phyloP scores from a whole-genome alignment of 2,329 filamentous ascomycete species.

The Biscogniauxia marginata region DNA sequence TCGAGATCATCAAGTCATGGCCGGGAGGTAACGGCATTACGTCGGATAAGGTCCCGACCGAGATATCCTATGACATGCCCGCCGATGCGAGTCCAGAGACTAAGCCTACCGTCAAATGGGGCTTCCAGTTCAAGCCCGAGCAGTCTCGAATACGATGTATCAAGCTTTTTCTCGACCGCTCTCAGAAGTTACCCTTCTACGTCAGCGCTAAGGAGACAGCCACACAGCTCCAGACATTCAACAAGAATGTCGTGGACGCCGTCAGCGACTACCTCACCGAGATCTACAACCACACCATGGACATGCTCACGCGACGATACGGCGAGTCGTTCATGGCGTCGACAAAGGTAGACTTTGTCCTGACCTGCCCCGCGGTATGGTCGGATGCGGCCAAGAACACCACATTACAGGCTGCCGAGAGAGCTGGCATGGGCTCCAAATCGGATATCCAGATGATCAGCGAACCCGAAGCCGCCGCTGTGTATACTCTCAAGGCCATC shows the following conservation, averaged over 20 bases:
- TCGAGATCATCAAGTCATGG: constrained; percentile 84
- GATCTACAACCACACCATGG: constrained; percentile 75
- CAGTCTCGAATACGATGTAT: constrained; percentile 76
- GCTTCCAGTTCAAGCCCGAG: constrained; percentile 78
- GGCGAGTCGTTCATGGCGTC: constrained; percentile 76
- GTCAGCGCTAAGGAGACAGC: constrained; percentile 76
- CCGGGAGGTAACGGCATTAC: constrained; percentile 81
- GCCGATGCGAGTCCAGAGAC: constrained; percentile 37
- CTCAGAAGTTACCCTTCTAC: constrained; percentile 78
- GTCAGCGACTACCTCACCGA: constrained; percentile 78
- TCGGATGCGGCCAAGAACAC: constrained; percentile 83
- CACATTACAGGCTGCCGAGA: constrained; percentile 73
- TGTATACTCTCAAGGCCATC: constrained; percentile 77
- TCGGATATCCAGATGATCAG: constrained; percentile 75
- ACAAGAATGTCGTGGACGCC: constrained; percentile 76
- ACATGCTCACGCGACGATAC: constrained; percentile 70
- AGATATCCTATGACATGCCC: constrained; percentile 63
- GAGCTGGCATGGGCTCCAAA: constrained; percentile 72
- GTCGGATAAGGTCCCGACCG: constrained; percentile 83
- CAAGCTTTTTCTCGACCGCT: constrained; percentile 79
- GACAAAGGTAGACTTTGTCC: constrained; percentile 74
- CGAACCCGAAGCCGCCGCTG: constrained; percentile 76
- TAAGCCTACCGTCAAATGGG: constrained; percentile 65
- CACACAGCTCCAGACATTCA: constrained; percentile 69
- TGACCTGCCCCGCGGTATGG: constrained; percentile 83